phyloP scores from a whole-genome alignment of 2,329 filamentous ascomycete species.

The Aulographum hederae region DNA sequence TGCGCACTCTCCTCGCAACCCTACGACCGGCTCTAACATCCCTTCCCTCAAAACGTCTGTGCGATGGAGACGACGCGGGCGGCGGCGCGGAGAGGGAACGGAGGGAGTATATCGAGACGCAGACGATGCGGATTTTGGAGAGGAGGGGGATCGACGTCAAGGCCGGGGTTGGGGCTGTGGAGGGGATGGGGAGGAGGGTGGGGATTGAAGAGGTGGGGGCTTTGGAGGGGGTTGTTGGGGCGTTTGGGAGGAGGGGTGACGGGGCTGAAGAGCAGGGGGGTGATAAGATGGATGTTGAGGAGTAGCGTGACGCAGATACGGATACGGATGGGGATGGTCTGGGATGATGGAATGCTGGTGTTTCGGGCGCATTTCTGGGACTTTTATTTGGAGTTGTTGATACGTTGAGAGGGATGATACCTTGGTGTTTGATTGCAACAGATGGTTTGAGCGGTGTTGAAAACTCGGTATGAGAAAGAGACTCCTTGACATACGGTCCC shows the following conservation, averaged over 20 bases:
- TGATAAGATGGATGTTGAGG: not conserved
- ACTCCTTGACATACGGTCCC: too few species aligned
- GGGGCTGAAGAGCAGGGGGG: not conserved
- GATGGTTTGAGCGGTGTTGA: too few species aligned
- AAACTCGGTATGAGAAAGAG: too few species aligned
- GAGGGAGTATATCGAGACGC: slow-evolving; percentile 65
- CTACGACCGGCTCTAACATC: slow-evolving; percentile 45
- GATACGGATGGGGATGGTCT: slow-evolving; percentile 1
- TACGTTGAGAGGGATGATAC: too few species aligned
- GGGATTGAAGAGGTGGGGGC: slow-evolving; percentile 17
- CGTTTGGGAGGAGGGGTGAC: not conserved
- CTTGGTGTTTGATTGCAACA: too few species aligned
- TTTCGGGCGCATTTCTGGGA: too few species aligned
- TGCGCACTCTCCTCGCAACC: slow-evolving; percentile 50
- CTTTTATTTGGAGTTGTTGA: too few species aligned
- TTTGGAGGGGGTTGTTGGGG: slow-evolving; percentile 16
- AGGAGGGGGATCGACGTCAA: slow-evolving; percentile 43
- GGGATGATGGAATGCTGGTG: too few species aligned
- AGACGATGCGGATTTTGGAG: slow-evolving; percentile 62
- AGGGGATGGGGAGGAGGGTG: slow-evolving; percentile 14
- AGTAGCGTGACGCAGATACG: not conserved
- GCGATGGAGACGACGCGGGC: slow-evolving; percentile 13
- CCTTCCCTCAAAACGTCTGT: slow-evolving; percentile 20
- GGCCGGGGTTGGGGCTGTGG: slow-evolving; percentile 4
- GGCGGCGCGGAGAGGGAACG: slow-evolving; percentile 41